Percentiles rank a stretch among this genome's conserved stretches.
Conservation (phyloP, 2,329 filamentous ascomycete genomes). For the Talaromyces piceae region DNA sequence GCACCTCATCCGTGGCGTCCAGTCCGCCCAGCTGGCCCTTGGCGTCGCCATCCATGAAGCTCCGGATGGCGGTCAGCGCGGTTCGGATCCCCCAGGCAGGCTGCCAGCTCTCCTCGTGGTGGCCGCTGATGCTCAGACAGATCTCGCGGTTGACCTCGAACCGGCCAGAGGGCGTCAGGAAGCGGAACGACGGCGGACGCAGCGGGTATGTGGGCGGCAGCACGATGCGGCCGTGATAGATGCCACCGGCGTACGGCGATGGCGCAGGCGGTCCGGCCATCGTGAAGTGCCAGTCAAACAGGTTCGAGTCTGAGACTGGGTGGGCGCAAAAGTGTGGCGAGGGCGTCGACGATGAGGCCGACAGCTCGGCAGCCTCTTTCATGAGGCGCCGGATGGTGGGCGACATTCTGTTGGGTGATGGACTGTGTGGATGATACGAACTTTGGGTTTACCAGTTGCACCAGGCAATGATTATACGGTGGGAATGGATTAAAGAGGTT, state of each 20-base stretch:
- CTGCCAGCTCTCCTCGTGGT: slow-evolving; percentile 98
- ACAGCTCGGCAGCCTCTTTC: slow-evolving; percentile 84
- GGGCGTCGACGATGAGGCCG: slow-evolving; percentile 61
- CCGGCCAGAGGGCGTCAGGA: slow-evolving; percentile 80
- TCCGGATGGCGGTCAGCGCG: slow-evolving; percentile 68
- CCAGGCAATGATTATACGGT: too few relatives aligned
- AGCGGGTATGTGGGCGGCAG: slow-evolving; percentile 85
- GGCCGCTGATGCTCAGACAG: slow-evolving; percentile 84
- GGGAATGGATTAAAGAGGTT: too few relatives aligned
- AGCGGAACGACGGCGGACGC: slow-evolving; percentile 89
- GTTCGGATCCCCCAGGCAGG: slow-evolving; percentile 95
- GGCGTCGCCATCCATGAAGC: slow-evolving; percentile 88
- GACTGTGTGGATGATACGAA: too few relatives aligned
- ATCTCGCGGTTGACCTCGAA: slow-evolving; percentile 98
- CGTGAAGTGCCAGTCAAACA: slow-evolving; percentile 99
- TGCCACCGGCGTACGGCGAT: slow-evolving; percentile 69
- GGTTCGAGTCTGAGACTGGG: slow-evolving; percentile 71
- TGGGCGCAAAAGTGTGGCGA: slow-evolving; percentile 79
- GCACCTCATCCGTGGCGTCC: slow-evolving; percentile 62
- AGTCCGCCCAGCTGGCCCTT: slow-evolving; percentile 85
- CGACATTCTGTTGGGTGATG: slow-evolving; percentile 15
- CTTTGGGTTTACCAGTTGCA: too few relatives aligned
- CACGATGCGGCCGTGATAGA: slow-evolving; percentile 94
- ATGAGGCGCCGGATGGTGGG: slow-evolving; percentile 41
- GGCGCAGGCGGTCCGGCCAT: slow-evolving; percentile 75